Evolutionary conservation across 345 rosid genomes (phyloP), one percentile per base, ranked within the genome.

Genomic region (Populus nigra): DNA sequence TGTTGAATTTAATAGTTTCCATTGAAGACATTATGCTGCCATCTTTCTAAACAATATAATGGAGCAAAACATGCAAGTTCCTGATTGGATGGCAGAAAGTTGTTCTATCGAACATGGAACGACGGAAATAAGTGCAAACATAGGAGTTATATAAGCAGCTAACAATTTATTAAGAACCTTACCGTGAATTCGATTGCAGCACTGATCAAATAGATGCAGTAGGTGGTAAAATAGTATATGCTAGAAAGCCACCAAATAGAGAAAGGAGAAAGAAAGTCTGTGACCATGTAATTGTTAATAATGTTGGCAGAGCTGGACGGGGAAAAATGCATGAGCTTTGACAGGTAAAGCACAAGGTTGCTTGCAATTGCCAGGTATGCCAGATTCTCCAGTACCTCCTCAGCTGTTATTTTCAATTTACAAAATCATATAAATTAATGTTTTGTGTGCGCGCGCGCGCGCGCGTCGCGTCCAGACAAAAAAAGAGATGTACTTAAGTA

Each of bases 201-300:
- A 76, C 98, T 89, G 75, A 88, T 87, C 76, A 90, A 18, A 76
- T 90, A 94, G 76, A 91, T 90, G 79, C 63, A 69, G 62, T 89
- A 91, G 80, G 97, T 93, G 77, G 90, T 89, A 85, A 89, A 84
- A 83, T 82, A 67, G 95, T 89, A 72, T 94, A 97, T 5, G 97
- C 90, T 33, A 94, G 78, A 78, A 93, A 91, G 23, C 98, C 98
- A 71, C 98, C 98, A 3, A 93, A 90, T 73, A 94, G 87, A 59
- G 95, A 94, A 16, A 93, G 93, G 77, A n/a, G n/a, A n/a, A n/a
- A 94, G 87, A 83, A 93, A 94, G 62, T 95, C 89, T 8, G 97
- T 91, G 76, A 97, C 98, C 95, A 93, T 94, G 86, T 93, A 94
- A 80, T 90, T 84, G 73, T 97, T 94, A 39, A 94, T 97, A 5